Evolutionary conservation across 2,329 filamentous ascomycete species (phyloP), one percentile per base, ranked within the genome.

Genomic region (Chrysosphaeria jannelii): DNA sequence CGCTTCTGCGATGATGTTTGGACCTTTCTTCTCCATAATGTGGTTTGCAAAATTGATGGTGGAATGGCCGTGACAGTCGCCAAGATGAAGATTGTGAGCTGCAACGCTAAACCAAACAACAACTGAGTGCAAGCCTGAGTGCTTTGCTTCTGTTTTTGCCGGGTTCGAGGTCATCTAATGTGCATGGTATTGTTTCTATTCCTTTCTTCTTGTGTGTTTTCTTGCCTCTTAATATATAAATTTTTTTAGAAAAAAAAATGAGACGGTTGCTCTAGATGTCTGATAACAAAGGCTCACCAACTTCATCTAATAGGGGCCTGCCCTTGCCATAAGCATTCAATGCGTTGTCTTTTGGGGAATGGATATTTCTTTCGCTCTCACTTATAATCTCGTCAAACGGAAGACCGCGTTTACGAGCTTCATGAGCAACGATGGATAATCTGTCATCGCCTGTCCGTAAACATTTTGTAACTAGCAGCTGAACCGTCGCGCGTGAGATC

Each of bases 1-100:
- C 71, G 85, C 35, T 97, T 97, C 57, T 97, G 85, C 51, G 85
- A 97, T 47, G 85, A 97, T 50, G 85, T 97, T 28, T 97, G 85
- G 85, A 97, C 85, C 2, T 97, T 97, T 45, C 60, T 97, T 28
- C 89, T 97, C 47, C 91, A 91, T 48, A 85, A 93, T 34, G 79
- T 93, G 26, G 78, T 68, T n/a, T 93, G 97, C 52, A 97, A 97
- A 50, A 69, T 93, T 50, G 81, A 93, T 36, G 75, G 70, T 24
- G 57, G 56, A 34, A 62, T 65, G 29, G 59, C 61, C 1, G 64
- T 93, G 9, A 50, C 59, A 18, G 78, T 79, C 11, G 81, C 34
- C 40, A 81, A 78, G 43, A 74, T 97, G 46, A 93, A 93, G 64
- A 97, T 97, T 35, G 85, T 97, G 23, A 88, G 75, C 47, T 93